These are phyloP conservation scores for Cladosporium cucumerinum DNA, from an alignment of 2,329 filamentous ascomycete genomes.

Conservation along the genomic window DNA sequence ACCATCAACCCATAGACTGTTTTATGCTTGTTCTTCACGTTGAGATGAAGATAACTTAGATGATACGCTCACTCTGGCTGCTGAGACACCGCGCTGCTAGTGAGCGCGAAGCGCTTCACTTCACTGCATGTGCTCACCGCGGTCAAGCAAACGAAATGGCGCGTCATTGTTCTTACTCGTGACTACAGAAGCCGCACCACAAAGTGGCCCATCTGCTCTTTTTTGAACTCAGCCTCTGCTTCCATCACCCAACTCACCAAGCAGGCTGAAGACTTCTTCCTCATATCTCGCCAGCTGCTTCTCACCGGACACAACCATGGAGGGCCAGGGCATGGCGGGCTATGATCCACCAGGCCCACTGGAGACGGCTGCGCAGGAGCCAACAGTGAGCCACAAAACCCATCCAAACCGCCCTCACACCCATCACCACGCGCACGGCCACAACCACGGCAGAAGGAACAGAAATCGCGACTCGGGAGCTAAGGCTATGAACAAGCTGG, in stretches of 20 bases:
- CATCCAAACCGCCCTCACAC: neutral
- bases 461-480: neutral
- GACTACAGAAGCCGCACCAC: neutral
- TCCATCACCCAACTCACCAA: neutral
- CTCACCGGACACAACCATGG: neutral
- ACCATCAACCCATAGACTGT: neutral
- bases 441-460: neutral
- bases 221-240: neutral
- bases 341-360: neutral
- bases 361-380: neutral
- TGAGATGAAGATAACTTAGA: neutral
- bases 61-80: neutral
- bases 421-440: neutral
- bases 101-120: neutral
- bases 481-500: neutral
- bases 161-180: neutral
- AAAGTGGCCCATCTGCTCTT: neutral
- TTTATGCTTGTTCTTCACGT: neutral
- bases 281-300: neutral
- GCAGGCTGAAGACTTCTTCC: neutral
- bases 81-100: neutral
- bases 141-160: neutral
- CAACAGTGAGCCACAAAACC: neutral
- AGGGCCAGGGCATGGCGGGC: neutral
- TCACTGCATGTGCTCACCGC: neutral